phyloP scores from a whole-genome alignment of 2,329 filamentous ascomycete genomes.

The Neopestalotiopsis sp. region DNA sequence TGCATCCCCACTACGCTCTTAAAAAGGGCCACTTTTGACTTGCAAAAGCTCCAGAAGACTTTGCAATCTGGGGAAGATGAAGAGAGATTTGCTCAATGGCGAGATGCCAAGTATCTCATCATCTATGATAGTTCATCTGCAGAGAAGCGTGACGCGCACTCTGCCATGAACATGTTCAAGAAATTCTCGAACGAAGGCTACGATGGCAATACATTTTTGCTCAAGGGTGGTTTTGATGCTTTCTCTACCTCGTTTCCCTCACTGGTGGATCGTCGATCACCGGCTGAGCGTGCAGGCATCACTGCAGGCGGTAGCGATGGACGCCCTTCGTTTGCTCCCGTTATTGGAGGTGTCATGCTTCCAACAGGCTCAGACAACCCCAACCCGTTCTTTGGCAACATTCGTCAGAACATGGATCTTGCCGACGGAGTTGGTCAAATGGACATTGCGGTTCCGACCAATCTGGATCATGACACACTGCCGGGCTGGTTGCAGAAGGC shows the following conservation, averaged over 20 bases:
- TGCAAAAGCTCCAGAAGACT: conserved; percentile 85
- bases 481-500: conserved; percentile 81
- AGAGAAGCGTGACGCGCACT: conserved; percentile 79
- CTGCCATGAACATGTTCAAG: conserved; percentile 86
- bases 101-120: conserved; percentile 74
- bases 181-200: conserved; percentile 91
- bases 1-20: conserved; percentile 95
- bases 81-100: conserved; percentile 78
- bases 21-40: conserved; percentile 88
- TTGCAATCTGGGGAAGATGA: conserved; percentile 77
- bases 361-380: conserved; percentile 71
- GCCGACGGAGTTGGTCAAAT: conserved; percentile 91
- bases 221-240: conserved; percentile 81
- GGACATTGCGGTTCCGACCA: conserved; percentile 55
- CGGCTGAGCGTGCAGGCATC: conserved; percentile 57
- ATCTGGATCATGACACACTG: conserved; percentile 57
- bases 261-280: conserved; percentile 61
- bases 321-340: conserved; percentile 63
- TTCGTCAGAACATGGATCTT: conserved; percentile 94
- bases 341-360: conserved; percentile 89
- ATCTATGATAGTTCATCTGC: conserved; percentile 84
- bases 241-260: conserved; percentile 73
- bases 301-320: conserved; percentile 51
- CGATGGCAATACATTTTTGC: conserved; percentile 72
- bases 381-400: conserved; percentile 95